Evolutionary conservation across 2,329 filamentous ascomycete genomes (phyloP), one percentile per base, ranked within the genome.

Genomic region (Pseudocercospora fijiensis): DNA sequence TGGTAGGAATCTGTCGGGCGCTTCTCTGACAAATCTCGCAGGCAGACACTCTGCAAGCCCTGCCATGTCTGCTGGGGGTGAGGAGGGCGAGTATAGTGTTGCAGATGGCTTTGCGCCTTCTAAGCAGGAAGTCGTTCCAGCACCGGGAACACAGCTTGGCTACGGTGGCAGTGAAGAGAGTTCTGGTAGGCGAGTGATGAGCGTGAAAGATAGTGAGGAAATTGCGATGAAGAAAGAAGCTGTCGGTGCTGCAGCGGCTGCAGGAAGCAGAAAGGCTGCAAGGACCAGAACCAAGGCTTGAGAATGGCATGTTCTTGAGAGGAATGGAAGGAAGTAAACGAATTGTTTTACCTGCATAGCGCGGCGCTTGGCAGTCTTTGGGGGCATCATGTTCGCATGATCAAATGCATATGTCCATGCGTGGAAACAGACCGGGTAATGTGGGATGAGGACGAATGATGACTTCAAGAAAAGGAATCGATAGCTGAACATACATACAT

Each of bases 121-220:
- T 27, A 20, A 57, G 18, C 49, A 57, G 24, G 69, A 68, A 11
- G 64, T 58, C 18, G 51, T 56, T 33, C 61, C 65, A 27, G 67
- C 72, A 13, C 71, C 71, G 7, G 70, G 74, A 58, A 76, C 76
- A 49, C 74, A 77, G 65, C 70, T 77, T 20, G 74, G 71, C 0
- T 77, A 77, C 56, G 56, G 64, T 56, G 55, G 55, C 9, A 55
- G 67, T 55, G 71, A 72, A 58, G 69, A 70, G 55, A 63, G 62
- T 7, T 56, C 37, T 24, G 71, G 70, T 22, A 67, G 60, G 47
- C 58, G 70, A 43, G 65, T 74, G 28, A 67, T 69, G 45, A 76
- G 71, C 57, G 59, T 76, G 2, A 74, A 70, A 59, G 75, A 77
- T 52, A 70, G 68, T 59, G 66, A 60, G 5, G 57, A 64, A 13